phyloP scores from a whole-genome alignment of 768 basidiomycete genomes.

The Rhizopogon salebrosus region DNA sequence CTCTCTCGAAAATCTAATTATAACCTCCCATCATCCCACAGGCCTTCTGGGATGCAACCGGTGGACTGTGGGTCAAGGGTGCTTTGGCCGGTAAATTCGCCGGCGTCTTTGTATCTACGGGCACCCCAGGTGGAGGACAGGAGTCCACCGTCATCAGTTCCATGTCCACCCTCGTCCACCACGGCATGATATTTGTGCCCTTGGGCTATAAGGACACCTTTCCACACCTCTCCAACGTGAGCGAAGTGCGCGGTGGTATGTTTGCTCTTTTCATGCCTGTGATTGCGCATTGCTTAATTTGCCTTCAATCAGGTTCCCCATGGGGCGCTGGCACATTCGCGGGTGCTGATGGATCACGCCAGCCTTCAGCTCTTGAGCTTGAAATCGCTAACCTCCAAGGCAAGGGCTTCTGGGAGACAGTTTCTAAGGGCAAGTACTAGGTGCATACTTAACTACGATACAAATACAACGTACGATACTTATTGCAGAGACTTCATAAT shows the following conservation, averaged over 20 bases:
- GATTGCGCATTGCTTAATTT: not conserved
- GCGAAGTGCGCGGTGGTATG: constrained; percentile 56
- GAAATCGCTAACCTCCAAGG: constrained; percentile 51
- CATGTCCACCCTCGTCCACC: constrained; percentile 62
- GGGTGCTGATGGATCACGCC: constrained; percentile 38
- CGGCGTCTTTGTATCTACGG: constrained; percentile 69
- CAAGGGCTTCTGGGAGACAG: constrained; percentile 40
- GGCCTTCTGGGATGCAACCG: constrained; percentile 76
- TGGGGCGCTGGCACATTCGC: constrained; percentile 74
- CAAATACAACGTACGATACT: not conserved
- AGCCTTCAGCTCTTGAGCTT: constrained; percentile 45
- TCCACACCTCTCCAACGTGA: constrained; percentile 34
- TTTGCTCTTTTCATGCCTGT: constrained; percentile 5
- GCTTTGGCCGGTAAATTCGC: constrained; percentile 71
- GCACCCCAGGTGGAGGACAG: constrained; percentile 77
- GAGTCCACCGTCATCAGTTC: constrained; percentile 49
- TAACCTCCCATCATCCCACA: constrained; percentile 15
- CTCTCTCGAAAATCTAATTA: constrained; percentile 3
- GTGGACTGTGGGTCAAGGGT: constrained; percentile 56
- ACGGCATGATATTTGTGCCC: constrained; percentile 70
- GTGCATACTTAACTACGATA: not conserved
- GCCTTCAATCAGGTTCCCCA: constrained; percentile 47
- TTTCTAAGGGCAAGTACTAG: constrained; percentile 34
- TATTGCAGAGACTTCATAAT: not conserved
- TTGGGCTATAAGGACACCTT: constrained; percentile 59